A percentile compares a stretch with the other conserved stretches of the same genome.
Conservation (phyloP, 192 early-diverging fungal species). For the Thamnidium elegans region DNA sequence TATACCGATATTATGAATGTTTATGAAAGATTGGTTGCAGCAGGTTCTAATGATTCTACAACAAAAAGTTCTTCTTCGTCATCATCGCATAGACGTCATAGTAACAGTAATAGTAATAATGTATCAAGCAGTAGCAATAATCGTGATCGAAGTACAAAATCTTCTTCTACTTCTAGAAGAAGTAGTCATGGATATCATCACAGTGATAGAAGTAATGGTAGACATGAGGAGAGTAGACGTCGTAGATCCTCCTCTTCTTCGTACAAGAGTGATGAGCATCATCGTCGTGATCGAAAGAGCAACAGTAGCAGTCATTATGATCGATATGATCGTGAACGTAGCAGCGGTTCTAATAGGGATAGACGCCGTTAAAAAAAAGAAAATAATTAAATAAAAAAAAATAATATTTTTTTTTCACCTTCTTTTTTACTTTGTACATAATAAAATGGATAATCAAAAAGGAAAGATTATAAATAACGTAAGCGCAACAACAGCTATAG, state of each 20-base stretch:
- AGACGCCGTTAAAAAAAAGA: no score
- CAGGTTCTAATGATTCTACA: conserved; percentile 3
- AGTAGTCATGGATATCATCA: conserved; percentile 30
- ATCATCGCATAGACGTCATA: background rate
- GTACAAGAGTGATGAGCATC: conserved; percentile 19
- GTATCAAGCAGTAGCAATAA: background rate
- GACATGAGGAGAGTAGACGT: background rate
- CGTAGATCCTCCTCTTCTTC: no score
- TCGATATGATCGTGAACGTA: background rate
- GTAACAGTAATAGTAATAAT: background rate
- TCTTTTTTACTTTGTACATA: no score
- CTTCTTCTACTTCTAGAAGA: no score
- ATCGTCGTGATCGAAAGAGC: conserved; percentile 26
- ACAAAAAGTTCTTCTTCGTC: background rate
- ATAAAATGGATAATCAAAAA: background rate
- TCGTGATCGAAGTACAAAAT: no score
- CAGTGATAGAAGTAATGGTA: conserved; percentile 11
- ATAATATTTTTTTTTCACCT: no score
- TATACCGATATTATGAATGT: conserved; percentile 51
- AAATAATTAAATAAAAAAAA: no score
- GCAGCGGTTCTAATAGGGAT: no score
- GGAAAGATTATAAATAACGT: conserved; percentile 2
- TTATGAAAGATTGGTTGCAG: conserved; percentile 46
- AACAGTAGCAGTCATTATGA: conserved; percentile 11
- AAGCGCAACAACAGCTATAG: conserved; percentile 15